phyloP scores from a whole-genome alignment of 1,139 yeast species.

The Taiozyma onychis region DNA sequence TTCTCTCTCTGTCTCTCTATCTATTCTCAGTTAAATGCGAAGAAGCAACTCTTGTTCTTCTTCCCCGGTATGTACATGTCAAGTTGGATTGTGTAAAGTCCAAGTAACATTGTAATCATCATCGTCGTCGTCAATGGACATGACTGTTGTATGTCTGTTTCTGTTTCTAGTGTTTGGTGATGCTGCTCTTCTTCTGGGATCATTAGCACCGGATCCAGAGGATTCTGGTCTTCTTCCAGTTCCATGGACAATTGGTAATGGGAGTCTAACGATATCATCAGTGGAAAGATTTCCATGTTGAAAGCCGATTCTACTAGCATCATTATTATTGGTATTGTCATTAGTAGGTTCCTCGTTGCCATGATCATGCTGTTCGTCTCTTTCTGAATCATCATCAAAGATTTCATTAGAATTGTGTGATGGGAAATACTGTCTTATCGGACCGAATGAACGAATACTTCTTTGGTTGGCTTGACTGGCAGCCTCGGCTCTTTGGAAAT shows the following conservation, averaged over 20 bases:
- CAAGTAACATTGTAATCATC: background rate
- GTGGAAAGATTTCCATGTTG: background rate
- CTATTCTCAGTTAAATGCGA: background rate
- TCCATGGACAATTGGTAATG: background rate
- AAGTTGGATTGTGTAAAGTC: background rate
- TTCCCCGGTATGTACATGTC: background rate
- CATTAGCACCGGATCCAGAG: background rate
- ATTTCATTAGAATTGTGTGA: background rate
- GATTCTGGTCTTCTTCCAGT: background rate
- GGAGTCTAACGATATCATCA: background rate
- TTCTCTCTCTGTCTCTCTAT: too few species aligned
- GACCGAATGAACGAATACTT: background rate
- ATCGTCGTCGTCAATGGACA: background rate
- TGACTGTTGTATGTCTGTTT: background rate
- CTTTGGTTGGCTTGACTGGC: background rate
- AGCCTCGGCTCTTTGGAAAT: background rate
- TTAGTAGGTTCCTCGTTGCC: conserved; percentile 20
- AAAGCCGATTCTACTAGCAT: background rate
- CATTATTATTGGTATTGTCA: conserved; percentile 31
- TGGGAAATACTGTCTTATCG: background rate
- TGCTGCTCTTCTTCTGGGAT: background rate
- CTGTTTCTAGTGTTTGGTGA: background rate
- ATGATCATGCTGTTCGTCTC: conserved; percentile 40
- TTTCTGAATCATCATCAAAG: conserved; percentile 43
- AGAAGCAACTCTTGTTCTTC: background rate